Conservation (phyloP, 164 flowering plant genomes). For the Vitis riparia region DNA sequence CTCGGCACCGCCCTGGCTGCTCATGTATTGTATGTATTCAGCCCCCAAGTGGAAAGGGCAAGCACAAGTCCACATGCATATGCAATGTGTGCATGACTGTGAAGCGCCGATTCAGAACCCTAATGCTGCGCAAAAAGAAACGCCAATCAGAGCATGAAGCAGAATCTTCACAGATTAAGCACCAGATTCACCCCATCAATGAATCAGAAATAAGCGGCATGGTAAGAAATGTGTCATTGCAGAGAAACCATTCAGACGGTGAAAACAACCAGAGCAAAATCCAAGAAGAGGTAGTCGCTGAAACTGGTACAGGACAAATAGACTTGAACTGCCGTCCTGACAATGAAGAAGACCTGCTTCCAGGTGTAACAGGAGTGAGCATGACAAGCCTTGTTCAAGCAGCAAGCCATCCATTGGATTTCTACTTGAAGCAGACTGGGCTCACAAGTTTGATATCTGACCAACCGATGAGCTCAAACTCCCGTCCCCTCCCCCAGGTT, state of each 20-base stretch:
- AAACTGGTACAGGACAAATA: conserved; percentile 31
- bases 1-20: conserved; percentile 97
- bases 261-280: conserved; percentile 18
- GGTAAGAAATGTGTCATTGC: conserved; percentile 1
- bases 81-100: conserved; percentile 74
- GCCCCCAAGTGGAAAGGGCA: conserved; percentile 97
- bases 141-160: conserved; percentile 56
- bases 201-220: conserved; percentile 21
- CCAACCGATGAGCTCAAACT: conserved; percentile 11
- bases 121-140: conserved; percentile 60
- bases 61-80: conserved; percentile 70
- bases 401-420: conserved; percentile 32
- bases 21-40: conserved; percentile 98
- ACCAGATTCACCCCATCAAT: conserved; percentile 9
- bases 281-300: conserved; percentile 21
- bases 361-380: conserved; percentile 26
- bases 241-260: conserved; percentile 15
- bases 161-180: conserved; percentile 24
- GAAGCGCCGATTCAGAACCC: conserved; percentile 67
- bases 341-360: conserved; percentile 40
- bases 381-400: conserved; percentile 32
- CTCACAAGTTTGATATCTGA: conserved; percentile 17
- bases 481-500: conserved; percentile 16
- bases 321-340: conserved; percentile 55
- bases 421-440: conserved; percentile 23